Evolutionary conservation across 495 filamentous ascomycete genomes (phyloP), one percentile per base, ranked within the genome.

Genomic region (Choiromyces venosus): DNA sequence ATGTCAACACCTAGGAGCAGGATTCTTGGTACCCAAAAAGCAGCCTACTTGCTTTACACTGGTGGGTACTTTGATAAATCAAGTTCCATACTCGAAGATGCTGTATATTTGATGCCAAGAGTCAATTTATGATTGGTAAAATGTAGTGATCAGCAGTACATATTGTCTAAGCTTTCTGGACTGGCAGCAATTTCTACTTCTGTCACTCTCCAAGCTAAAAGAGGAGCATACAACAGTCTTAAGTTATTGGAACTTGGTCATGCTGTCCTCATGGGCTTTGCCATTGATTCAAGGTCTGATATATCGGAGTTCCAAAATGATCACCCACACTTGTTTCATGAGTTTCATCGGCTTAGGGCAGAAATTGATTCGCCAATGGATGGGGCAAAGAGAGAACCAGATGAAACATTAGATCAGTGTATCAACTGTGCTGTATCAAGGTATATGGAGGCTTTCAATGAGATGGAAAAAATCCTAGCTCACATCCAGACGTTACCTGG

Each of bases 221-320:
- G 64, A 1, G 42, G 21, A 3, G 68, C 73, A n/a, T 66, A 56
- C 37, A 40, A 68, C 37, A 65, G 67, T 67, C 61, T 73, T 9
- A 19, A 64, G 2, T 65, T 76, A 37, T 61, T 74, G 1, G 74
- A 76, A 29, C 14, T 71, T 37, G 64, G 74, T n/a, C 56, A n/a
- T n/a, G n/a, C n/a, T n/a, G n/a, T n/a, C n/a, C n/a, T n/a, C n/a
- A n/a, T n/a, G n/a, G n/a, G n/a, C n/a, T n/a, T n/a, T n/a, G n/a
- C n/a, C n/a, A n/a, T n/a, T n/a, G n/a, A n/a, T n/a, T n/a, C n/a
- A n/a, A n/a, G n/a, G n/a, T n/a, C n/a, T n/a, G n/a, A n/a, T n/a
- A n/a, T n/a, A n/a, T n/a, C n/a, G n/a, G n/a, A 73, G 14, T 65
- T 76, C 0, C 42, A 35, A 35, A 21, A 35, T 29, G 42, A 67